Conservation (phyloP, 192 early-diverging fungal species). For the Backusella mclennaniae region DNA sequence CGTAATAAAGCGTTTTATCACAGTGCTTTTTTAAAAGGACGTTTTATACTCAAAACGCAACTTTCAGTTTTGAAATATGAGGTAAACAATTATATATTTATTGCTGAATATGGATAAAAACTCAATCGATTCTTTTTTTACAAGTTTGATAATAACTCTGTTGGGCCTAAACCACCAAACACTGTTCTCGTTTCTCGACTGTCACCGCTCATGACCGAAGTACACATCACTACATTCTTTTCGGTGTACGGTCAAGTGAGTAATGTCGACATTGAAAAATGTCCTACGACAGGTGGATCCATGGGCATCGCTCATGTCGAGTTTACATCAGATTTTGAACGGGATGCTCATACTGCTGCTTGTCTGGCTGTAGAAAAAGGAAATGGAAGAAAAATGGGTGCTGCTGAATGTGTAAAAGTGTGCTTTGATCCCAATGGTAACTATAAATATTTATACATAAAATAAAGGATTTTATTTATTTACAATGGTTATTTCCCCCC, state of each 20-base stretch:
- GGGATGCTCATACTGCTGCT: constrained; percentile 37
- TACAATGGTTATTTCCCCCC: background rate
- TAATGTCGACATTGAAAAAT: constrained; percentile 47
- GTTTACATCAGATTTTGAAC: constrained; percentile 36
- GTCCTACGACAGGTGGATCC: constrained; percentile 46
- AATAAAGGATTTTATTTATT: background rate
- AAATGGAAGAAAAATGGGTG: constrained; percentile 45
- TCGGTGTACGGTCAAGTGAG: constrained; percentile 50
- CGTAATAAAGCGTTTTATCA: background rate
- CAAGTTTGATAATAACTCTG: constrained; percentile 29
- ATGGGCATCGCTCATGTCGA: constrained; percentile 49
- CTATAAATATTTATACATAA: background rate
- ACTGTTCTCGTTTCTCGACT: constrained; percentile 39
- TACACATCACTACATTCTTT: constrained; percentile 38
- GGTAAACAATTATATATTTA: background rate
- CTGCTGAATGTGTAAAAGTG: constrained; percentile 31
- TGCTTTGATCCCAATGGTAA: constrained; percentile 40
- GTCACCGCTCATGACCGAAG: constrained; percentile 36
- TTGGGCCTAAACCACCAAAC: constrained; percentile 28
- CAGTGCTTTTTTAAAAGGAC: constrained; percentile 11
- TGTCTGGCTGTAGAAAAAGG: constrained; percentile 48
- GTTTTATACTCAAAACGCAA: background rate
- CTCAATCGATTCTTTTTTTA: background rate
- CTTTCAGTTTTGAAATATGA: constrained; percentile 15
- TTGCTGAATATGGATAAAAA: background rate